Base-by-base conservation (phyloP, 345 rosid species). In the Hibiscus mutabilis region DNA sequence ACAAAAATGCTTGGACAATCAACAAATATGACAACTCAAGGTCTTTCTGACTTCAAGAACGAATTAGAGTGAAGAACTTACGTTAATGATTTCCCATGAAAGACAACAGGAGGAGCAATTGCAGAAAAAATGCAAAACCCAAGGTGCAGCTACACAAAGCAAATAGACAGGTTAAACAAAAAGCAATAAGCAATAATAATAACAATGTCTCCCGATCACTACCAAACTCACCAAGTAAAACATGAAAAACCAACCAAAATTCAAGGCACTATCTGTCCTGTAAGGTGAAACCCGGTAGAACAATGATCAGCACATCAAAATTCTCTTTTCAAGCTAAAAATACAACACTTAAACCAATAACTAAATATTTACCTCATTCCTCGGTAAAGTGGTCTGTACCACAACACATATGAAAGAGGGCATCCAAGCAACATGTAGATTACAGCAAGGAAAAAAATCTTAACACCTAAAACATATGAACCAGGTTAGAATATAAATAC, bases 181-280 rank as follows among this genome's bases (percentile, higher is more conserved):
- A n/a, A 55, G 13, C 7, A 4, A 69, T n/a, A 15, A 37, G 8
- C 5, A 37, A 37, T 37, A 21, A 49, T 14, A 10, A 67, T 9
- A 16, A 67, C 16, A 5, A 19, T 53, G 21, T 2, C 19, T 31
- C 24, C 9, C 13, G 60, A 25, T 65, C 31, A 61, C n/a, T 15
- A 51, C 40, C 25, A 69, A 77, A 83, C 94, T 86, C 79, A 96
- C 98, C 96, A 91, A 55, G 85, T 96, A 96, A 86, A 90, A 81
- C 75, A 96, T 37, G 95, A 96, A 96, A 87, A 96, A 96, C 97
- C 93, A 89, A 52, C 98, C 62, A 64, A 96, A 96, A 78, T 85
- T 96, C 87, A 96, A 74, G 21, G 99, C 99, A 55, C 99, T 96
- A 81, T 96, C 96, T 0, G 98, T 92, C 90, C 99, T 96, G 93